Percentiles rank a stretch among this genome's conserved stretches.
phyloP scores from a whole-genome alignment of 176 grass and related monocot species.

The Ampelocalamus luodianensis region DNA sequence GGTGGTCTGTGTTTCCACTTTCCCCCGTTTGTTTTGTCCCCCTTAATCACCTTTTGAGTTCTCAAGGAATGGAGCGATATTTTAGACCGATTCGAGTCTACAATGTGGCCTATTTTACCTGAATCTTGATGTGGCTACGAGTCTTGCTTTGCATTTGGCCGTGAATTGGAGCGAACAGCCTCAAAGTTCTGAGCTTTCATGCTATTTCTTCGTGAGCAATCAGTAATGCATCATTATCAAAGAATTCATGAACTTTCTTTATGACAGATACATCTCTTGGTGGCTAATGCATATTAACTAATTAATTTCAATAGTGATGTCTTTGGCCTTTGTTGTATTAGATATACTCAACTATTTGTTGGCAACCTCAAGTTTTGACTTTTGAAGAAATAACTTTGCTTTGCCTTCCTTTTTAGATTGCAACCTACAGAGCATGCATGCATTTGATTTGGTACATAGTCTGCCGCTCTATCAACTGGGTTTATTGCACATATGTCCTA shows the following conservation, averaged over 20 bases:
- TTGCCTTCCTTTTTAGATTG: background rate
- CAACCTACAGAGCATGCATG: background rate
- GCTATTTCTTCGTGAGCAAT: no score
- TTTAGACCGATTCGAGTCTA: no score
- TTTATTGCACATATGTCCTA: background rate
- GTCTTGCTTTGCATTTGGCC: no score
- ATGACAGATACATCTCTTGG: background rate
- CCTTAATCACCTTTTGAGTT: no score
- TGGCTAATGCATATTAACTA: background rate
- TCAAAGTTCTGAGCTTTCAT: no score
- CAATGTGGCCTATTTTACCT: no score
- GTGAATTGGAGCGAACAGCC: no score
- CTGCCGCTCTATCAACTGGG: background rate
- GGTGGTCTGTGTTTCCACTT: no score
- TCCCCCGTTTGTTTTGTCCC: no score
- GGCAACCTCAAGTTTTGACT: no score
- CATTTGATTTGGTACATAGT: background rate
- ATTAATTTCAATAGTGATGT: background rate
- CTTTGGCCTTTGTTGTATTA: background rate
- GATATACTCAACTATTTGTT: background rate
- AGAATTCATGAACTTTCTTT: background rate
- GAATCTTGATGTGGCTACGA: no score
- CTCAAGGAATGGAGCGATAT: no score
- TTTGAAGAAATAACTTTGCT: background rate
- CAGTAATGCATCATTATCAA: background rate